Evolutionary conservation across 2,329 filamentous ascomycete species (phyloP).

Genomic region (Fusarium buxicola): DNA sequence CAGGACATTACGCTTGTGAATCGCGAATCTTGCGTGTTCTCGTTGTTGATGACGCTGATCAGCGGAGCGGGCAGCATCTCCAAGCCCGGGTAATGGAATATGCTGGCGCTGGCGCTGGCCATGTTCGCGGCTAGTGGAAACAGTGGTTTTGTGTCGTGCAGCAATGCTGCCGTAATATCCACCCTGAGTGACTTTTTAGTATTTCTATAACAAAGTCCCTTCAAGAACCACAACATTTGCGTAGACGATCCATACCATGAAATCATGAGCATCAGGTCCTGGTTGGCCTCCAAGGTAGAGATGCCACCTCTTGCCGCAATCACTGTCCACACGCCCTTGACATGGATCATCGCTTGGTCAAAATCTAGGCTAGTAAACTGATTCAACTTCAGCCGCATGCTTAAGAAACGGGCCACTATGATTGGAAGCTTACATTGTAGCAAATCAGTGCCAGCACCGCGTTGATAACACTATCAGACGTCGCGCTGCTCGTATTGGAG

Average conservation of each 20-base stretch:
- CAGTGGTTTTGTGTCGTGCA: slow-evolving; percentile 11
- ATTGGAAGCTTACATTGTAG: slow-evolving; percentile 9
- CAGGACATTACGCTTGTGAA: background rate
- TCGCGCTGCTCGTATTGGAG: background rate
- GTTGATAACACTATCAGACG: slow-evolving; percentile 9
- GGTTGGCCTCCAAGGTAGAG: slow-evolving; percentile 4
- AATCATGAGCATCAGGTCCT: slow-evolving; percentile 12
- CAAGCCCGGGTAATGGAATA: slow-evolving; percentile 1
- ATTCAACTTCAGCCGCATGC: background rate
- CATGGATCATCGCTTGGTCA: slow-evolving; percentile 12
- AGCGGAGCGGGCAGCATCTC: slow-evolving; percentile 6
- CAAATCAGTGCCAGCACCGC: slow-evolving; percentile 14
- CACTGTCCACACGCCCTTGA: slow-evolving; percentile 9
- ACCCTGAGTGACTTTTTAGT: slow-evolving; percentile 7
- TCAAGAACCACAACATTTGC: background rate
- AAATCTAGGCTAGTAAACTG: slow-evolving; percentile 20
- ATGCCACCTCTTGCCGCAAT: slow-evolving; percentile 15
- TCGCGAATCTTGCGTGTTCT: background rate
- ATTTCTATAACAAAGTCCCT: background rate
- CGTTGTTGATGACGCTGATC: background rate
- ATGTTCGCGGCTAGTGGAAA: slow-evolving; percentile 2
- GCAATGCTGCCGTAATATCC: slow-evolving; percentile 19
- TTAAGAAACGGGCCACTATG: background rate
- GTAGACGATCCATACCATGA: slow-evolving; percentile 10
- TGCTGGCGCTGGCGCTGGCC: background rate